phyloP scores from a whole-genome alignment of 768 basidiomycete genomes.

The Psilocybe subaeruginosa region DNA sequence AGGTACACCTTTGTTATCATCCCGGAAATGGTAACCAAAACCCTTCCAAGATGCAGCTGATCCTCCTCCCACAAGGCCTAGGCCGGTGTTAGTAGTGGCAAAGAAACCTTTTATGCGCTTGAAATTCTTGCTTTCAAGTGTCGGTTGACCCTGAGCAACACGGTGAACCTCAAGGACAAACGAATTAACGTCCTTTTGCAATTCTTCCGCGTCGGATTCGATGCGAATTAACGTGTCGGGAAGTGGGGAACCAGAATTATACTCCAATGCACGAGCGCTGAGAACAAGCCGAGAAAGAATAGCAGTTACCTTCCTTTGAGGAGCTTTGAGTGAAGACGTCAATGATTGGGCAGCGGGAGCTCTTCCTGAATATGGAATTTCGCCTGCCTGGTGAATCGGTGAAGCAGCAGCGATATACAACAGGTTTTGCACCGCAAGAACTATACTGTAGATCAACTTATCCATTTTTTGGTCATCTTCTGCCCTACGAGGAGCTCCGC shows the following conservation, averaged over 20 bases:
- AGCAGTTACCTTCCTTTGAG: slow-evolving; percentile 85
- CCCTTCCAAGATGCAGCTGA: slow-evolving; percentile 80
- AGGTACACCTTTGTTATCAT: slow-evolving; percentile 50
- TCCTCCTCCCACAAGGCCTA: slow-evolving; percentile 80
- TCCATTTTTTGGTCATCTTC: slow-evolving; percentile 67
- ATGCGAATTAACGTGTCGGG: slow-evolving; percentile 70
- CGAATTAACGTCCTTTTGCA: slow-evolving; percentile 68
- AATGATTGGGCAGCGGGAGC: slow-evolving; percentile 45
- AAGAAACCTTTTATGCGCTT: slow-evolving; percentile 69
- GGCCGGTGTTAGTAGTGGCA: slow-evolving; percentile 64
- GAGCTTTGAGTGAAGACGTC: slow-evolving; percentile 66
- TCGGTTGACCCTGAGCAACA: slow-evolving; percentile 40
- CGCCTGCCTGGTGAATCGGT: slow-evolving; percentile 58
- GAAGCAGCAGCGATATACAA: slow-evolving; percentile 68
- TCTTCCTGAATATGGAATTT: slow-evolving; percentile 47
- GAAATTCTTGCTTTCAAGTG: slow-evolving; percentile 31
- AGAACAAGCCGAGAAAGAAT: slow-evolving; percentile 91
- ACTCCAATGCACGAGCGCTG: slow-evolving; percentile 85
- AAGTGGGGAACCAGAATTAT: slow-evolving; percentile 68
- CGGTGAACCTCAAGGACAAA: slow-evolving; percentile 73
- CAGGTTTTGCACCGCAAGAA: slow-evolving; percentile 71
- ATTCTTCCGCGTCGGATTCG: slow-evolving; percentile 74
- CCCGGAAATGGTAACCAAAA: slow-evolving; percentile 74
- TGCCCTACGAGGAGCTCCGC: slow-evolving; percentile 43
- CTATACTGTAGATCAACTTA: slow-evolving; percentile 62